Evolutionary conservation across 2,329 filamentous ascomycete genomes (phyloP).

Genomic region (Bipolaris victoriae): DNA sequence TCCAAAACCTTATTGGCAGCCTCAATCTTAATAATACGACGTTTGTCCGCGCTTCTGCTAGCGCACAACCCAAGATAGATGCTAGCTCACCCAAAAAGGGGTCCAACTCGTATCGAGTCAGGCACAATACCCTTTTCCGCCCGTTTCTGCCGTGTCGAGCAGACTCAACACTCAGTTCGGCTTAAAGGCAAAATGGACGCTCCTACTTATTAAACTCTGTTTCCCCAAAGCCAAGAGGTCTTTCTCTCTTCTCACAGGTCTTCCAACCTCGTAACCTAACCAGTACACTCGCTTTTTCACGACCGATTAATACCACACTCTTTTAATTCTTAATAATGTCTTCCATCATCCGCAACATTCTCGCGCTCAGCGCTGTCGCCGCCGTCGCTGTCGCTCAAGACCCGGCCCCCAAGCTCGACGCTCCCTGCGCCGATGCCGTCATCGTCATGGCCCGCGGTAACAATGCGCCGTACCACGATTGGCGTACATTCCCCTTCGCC

Average conservation of each 20-base stretch:
- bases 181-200: slow-evolving; percentile 22
- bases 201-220: slow-evolving; percentile 29
- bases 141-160: slow-evolving; percentile 16
- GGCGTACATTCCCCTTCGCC: slow-evolving; percentile 29
- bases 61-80: slow-evolving; percentile 28
- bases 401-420: slow-evolving; percentile 33
- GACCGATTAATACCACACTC: slow-evolving; percentile 24
- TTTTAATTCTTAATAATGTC: slow-evolving; percentile 38
- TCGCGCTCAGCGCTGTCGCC: slow-evolving; percentile 32
- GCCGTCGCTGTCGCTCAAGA: slow-evolving; percentile 41
- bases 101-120: slow-evolving; percentile 29
- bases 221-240: slow-evolving; percentile 24
- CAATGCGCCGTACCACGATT: slow-evolving; percentile 31
- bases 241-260: slow-evolving; percentile 30
- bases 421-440: slow-evolving; percentile 30
- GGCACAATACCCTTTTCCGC: slow-evolving; percentile 26
- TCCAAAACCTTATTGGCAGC: slow-evolving; percentile 6
- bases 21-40: slow-evolving; percentile 24
- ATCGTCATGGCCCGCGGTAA: slow-evolving; percentile 36
- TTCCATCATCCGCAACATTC: slow-evolving; percentile 30
- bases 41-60: slow-evolving; percentile 25
- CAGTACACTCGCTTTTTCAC: slow-evolving; percentile 31
- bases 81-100: slow-evolving; percentile 23
- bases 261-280: slow-evolving; percentile 30
- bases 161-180: slow-evolving; percentile 20